Conservation (phyloP, 805 yeast genomes). For the Schizosaccharomyces japonicus region DNA sequence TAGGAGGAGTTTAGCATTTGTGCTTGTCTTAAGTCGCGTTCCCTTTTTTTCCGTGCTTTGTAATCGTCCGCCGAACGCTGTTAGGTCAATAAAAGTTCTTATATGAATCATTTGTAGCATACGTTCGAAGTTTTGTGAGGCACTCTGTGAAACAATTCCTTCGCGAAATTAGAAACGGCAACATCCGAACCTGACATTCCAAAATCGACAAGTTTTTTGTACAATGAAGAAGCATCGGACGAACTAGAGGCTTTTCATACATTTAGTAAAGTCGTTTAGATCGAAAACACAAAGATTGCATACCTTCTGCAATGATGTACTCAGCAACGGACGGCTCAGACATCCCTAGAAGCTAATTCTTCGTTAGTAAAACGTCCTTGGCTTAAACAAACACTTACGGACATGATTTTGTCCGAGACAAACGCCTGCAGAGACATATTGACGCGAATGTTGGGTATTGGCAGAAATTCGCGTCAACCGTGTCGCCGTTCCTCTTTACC, state of each 20-base stretch:
- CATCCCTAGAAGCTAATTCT: slow-evolving; percentile 1
- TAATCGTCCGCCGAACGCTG: neutral
- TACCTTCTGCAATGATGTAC: neutral
- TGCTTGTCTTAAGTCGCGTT: neutral
- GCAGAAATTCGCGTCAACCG: too few species aligned
- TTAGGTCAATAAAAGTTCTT: too few species aligned
- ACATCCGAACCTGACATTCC: neutral
- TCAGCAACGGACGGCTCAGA: slow-evolving; percentile 4
- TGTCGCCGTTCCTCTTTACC: too few species aligned
- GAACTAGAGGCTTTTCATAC: neutral
- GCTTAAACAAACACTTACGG: neutral
- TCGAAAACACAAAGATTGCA: neutral
- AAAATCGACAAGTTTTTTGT: neutral
- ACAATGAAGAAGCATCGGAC: neutral
- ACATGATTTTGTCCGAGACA: neutral
- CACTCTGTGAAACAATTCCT: neutral
- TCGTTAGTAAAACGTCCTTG: neutral
- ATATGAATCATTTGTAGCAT: too few species aligned
- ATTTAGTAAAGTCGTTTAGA: neutral
- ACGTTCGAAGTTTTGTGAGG: neutral
- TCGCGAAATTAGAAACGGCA: neutral
- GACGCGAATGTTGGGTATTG: neutral
- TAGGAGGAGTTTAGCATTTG: neutral
- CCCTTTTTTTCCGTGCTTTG: neutral
- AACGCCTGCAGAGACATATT: slow-evolving; percentile 2